phyloP scores from a whole-genome alignment of 176 grass and related monocot genomes.

The Cenchrus fungigraminus region DNA sequence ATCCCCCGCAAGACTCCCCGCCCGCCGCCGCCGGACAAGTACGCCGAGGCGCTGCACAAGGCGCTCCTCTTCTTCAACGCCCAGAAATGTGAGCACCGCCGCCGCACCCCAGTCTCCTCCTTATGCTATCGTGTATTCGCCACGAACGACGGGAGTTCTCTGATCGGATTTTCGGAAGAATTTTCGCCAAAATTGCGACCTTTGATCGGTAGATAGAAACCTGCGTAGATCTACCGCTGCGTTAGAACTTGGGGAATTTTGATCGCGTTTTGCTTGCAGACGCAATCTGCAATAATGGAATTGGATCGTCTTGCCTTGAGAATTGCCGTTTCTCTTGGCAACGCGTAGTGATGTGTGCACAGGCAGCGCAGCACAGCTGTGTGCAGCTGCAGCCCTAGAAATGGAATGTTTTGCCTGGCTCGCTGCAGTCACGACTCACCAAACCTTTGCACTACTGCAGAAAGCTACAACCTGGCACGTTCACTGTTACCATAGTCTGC shows the following conservation, averaged over 20 bases:
- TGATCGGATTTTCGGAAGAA: neutral
- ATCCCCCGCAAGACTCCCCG: constrained; percentile 68
- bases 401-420: constrained; percentile 39
- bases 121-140: neutral
- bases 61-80: constrained; percentile 98
- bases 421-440: neutral
- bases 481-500: neutral
- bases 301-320: neutral
- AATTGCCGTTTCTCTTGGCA: constrained; percentile 19
- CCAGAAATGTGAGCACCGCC: constrained; percentile 70
- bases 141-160: neutral
- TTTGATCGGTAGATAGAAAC: neutral
- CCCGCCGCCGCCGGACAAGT: constrained; percentile 62
- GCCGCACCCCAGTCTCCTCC: neutral
- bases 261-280: neutral
- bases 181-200: neutral
- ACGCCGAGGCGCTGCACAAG: constrained; percentile 82
- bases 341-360: neutral
- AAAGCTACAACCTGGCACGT: constrained; percentile 30
- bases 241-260: neutral
- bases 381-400: constrained; percentile 33
- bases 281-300: constrained; percentile 11
- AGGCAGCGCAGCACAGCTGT: neutral
- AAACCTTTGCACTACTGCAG: neutral
- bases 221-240: neutral